These are phyloP conservation scores for Fusarium paranaense DNA, from an alignment of 2,329 filamentous ascomycete genomes.

Conservation along the genomic window DNA sequence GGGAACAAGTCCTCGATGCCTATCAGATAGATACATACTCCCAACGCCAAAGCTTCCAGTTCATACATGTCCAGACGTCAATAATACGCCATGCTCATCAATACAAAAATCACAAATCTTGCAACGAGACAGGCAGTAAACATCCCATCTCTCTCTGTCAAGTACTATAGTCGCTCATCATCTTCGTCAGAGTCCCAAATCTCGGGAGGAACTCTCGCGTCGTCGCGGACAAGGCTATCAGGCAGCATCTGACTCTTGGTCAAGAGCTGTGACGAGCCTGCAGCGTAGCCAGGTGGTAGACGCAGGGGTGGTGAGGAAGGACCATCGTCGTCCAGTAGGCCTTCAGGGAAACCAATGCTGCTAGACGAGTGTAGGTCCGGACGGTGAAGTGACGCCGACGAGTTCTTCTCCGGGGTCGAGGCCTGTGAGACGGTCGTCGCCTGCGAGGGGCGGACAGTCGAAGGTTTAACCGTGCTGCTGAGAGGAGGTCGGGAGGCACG, in stretches of 20 bases:
- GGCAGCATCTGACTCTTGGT: slow-evolving; percentile 66
- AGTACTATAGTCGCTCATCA: slow-evolving; percentile 32
- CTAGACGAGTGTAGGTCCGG: slow-evolving; percentile 37
- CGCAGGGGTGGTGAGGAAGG: slow-evolving; percentile 18
- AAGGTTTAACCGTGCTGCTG: slow-evolving; percentile 17
- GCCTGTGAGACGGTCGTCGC: slow-evolving; percentile 53
- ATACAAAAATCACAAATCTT: neutral
- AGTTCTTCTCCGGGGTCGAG: slow-evolving; percentile 47
- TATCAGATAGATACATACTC: neutral
- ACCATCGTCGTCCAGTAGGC: slow-evolving; percentile 37
- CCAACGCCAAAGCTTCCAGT: slow-evolving; percentile 23
- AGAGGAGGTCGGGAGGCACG: slow-evolving; percentile 31
- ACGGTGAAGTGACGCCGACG: slow-evolving; percentile 18
- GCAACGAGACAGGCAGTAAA: neutral
- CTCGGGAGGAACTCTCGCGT: slow-evolving; percentile 46
- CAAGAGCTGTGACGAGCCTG: slow-evolving; percentile 59
- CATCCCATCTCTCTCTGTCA: neutral
- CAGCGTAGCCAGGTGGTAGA: slow-evolving; percentile 19
- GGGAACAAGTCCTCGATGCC: neutral
- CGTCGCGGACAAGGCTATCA: slow-evolving; percentile 57
- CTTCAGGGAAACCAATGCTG: slow-evolving; percentile 41
- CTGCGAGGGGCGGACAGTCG: slow-evolving; percentile 47
- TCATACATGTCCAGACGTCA: slow-evolving; percentile 8
- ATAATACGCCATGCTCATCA: neutral
- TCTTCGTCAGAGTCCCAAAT: slow-evolving; percentile 54